A percentile compares a stretch with the other conserved stretches of the same genome.
Evolutionary conservation across 2,329 filamentous ascomycete species (phyloP).

Genomic region (Neophaeococcomyces mojaviensis): DNA sequence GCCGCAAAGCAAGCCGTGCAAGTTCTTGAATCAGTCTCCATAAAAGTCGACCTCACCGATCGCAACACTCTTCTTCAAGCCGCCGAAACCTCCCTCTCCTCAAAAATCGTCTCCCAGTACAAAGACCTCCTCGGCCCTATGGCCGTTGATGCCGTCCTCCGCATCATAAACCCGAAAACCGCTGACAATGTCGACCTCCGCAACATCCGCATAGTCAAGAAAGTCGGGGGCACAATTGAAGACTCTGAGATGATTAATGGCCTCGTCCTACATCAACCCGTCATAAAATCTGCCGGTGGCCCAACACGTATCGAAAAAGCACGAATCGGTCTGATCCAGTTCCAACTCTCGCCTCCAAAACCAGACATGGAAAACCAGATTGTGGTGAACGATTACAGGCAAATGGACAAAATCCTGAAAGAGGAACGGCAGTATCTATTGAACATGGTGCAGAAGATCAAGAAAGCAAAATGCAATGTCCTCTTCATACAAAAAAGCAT

Average conservation of each 20-base stretch:
- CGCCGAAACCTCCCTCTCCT: conserved; percentile 91
- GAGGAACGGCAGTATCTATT: conserved; percentile 96
- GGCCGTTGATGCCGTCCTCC: conserved; percentile 92
- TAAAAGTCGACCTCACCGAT: conserved; percentile 82
- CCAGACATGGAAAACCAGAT: conserved; percentile 99
- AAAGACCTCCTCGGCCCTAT: conserved; percentile 92
- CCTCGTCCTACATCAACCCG: conserved; percentile 81
- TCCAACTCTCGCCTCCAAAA: conserved; percentile 96
- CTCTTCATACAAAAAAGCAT: conserved; percentile 98
- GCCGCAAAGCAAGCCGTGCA: conserved; percentile 83
- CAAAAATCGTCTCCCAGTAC: conserved; percentile 97
- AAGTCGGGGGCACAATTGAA: conserved; percentile 94
- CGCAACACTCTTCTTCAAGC: conserved; percentile 88
- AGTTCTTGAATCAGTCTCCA: conserved; percentile 89
- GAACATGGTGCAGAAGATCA: conserved; percentile 99
- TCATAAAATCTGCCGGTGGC: conserved; percentile 87
- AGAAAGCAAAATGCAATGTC: conserved; percentile 99
- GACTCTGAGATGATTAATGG: conserved; percentile 97
- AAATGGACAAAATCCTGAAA: conserved; percentile 99
- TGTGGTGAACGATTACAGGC: conserved; percentile 96
- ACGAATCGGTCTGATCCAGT: conserved; percentile 92
- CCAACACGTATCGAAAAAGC: conserved; percentile 95
- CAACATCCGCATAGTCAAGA: conserved; percentile 96
- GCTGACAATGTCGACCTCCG: conserved; percentile 94
- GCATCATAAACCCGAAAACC: conserved; percentile 90